Evolutionary conservation across 108 stramenopile species (phyloP).

Genomic region (Epithemia pelagica): DNA sequence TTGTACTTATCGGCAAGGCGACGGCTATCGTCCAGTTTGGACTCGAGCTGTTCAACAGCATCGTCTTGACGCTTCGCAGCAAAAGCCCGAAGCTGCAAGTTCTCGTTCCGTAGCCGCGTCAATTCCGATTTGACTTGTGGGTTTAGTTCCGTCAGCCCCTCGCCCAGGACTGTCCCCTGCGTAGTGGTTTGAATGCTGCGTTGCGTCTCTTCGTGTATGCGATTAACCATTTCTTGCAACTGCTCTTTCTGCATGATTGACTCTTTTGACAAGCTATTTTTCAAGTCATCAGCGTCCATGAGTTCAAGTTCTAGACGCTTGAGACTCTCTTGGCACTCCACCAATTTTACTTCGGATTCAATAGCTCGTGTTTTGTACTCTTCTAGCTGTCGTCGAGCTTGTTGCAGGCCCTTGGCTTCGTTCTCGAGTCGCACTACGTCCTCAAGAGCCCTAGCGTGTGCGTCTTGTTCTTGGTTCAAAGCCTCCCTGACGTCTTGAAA

Average conservation of each 20-base stretch:
- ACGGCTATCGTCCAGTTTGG: slow-evolving; percentile 51
- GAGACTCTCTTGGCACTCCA: slow-evolving; percentile 56
- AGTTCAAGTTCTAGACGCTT: slow-evolving; percentile 23
- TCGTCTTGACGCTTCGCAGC: slow-evolving; percentile 68
- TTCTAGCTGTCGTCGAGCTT: slow-evolving; percentile 67
- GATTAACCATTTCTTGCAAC: slow-evolving; percentile 40
- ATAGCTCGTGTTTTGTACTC: slow-evolving; percentile 65
- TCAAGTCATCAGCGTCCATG: slow-evolving; percentile 34
- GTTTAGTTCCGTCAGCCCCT: slow-evolving; percentile 79
- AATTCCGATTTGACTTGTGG: slow-evolving; percentile 69
- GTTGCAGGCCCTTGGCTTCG: slow-evolving; percentile 54
- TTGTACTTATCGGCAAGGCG: slow-evolving; percentile 59
- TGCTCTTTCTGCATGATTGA: slow-evolving; percentile 48
- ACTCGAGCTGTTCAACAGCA: slow-evolving; percentile 58
- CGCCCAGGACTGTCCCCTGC: slow-evolving; percentile 42
- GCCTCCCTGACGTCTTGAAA: slow-evolving; percentile 65
- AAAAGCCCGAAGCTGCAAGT: slow-evolving; percentile 62
- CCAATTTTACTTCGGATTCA: slow-evolving; percentile 64
- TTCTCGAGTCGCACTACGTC: slow-evolving; percentile 63
- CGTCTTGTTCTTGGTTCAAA: slow-evolving; percentile 67
- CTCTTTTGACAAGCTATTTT: slow-evolving; percentile 34
- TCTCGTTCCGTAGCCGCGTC: slow-evolving; percentile 65
- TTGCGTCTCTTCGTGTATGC: slow-evolving; percentile 35
- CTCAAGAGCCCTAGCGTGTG: slow-evolving; percentile 62
- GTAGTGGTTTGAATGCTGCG: slow-evolving; percentile 10